Evolutionary conservation across 192 early-diverging fungal species (phyloP).

Genomic region (Entomortierella beljakovae): DNA sequence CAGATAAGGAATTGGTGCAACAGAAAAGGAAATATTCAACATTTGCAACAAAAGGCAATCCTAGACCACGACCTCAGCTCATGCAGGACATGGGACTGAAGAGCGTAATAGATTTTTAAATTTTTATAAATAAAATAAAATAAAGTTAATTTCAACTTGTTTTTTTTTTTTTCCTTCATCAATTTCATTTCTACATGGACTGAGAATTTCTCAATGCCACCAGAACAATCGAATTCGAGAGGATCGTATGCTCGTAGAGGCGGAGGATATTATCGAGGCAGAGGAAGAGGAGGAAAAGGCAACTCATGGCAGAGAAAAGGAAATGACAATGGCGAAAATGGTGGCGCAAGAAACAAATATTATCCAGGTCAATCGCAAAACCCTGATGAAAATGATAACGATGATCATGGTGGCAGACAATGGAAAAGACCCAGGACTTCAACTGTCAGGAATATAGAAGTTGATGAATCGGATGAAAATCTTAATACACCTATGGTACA

Average conservation of each 20-base stretch:
- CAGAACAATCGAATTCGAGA: constrained; percentile 28
- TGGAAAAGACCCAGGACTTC: constrained; percentile 29
- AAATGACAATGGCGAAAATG: constrained; percentile 3
- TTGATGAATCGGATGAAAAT: background rate
- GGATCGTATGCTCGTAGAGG: constrained; percentile 20
- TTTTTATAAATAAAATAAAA: constrained; percentile 13
- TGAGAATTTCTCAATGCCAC: constrained; percentile 22
- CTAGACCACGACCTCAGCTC: constrained; percentile 41
- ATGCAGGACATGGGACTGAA: constrained; percentile 48
- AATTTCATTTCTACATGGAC: background rate
- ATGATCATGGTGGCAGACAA: constrained; percentile 18
- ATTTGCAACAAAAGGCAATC: constrained; percentile 20
- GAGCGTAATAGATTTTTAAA: constrained; percentile 37
- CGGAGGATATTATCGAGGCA: constrained; percentile 19
- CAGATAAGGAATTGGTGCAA: constrained; percentile 10
- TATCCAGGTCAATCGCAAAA: constrained; percentile 46
- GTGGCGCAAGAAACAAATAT: constrained; percentile 27
- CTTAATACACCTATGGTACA: constrained; percentile 37
- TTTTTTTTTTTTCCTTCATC: background rate
- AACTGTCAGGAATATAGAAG: background rate
- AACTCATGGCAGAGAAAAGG: constrained; percentile 1
- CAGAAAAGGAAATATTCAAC: constrained; percentile 39
- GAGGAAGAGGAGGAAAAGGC: constrained; percentile 9
- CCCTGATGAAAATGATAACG: constrained; percentile 6
- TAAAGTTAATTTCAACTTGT: background rate